Conservation (phyloP, 2,329 filamentous ascomycete genomes). For the Pseudogymnoascus sp. region DNA sequence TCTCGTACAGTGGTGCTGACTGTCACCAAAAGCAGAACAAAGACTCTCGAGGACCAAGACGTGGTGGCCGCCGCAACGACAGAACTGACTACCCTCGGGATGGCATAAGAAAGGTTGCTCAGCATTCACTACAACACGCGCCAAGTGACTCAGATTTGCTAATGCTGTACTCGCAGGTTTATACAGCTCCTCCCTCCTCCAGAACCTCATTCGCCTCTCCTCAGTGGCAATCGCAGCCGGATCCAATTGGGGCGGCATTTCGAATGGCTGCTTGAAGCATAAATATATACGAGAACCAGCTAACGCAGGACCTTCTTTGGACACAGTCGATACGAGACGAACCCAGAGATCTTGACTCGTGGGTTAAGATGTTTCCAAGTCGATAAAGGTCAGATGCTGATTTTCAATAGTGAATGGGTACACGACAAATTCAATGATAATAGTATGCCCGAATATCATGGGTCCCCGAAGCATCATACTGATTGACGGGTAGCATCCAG, state of each 20-base stretch:
- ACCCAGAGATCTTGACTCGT: conserved; percentile 63
- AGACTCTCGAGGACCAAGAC: conserved; percentile 25
- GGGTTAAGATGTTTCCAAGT: conserved; percentile 27
- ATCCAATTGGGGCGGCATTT: conserved; percentile 18
- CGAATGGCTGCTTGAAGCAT: conserved; percentile 8
- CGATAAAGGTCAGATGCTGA: conserved; percentile 7
- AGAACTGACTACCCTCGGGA: conserved; percentile 57
- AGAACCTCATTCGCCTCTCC: conserved; percentile 19
- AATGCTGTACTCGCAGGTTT: conserved; percentile 23
- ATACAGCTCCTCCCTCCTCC: conserved; percentile 29
- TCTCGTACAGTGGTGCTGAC: conserved; percentile 1
- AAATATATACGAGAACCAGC: conserved; percentile 31
- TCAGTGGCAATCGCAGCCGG: conserved; percentile 17
- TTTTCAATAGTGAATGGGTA: conserved; percentile 68
- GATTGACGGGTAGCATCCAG: neutral
- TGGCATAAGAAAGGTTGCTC: conserved; percentile 76
- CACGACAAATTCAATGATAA: conserved; percentile 82
- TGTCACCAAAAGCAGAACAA: conserved; percentile 8
- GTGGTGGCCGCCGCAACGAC: conserved; percentile 28
- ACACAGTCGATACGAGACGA: conserved; percentile 53
- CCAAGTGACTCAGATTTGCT: conserved; percentile 13
- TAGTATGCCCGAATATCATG: conserved; percentile 32
- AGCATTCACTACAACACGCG: neutral
- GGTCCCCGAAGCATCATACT: neutral
- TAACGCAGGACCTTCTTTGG: conserved; percentile 37